Evolutionary conservation across 257 asterid genomes (phyloP).

Genomic region (Craterostigma plantagineum): DNA sequence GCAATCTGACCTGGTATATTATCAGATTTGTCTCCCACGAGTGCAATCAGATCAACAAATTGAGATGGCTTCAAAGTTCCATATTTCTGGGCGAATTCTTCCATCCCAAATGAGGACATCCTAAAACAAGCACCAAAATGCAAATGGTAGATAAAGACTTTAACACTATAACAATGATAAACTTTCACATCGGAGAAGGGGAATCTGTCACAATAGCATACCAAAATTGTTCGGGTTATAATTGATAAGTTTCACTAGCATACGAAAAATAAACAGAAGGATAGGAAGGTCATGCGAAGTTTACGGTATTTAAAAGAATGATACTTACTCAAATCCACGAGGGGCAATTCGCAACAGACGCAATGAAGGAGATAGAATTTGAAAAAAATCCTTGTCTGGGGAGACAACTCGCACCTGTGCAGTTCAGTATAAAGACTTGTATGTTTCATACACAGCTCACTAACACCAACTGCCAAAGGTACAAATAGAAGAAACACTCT

Average conservation of each 20-base stretch:
- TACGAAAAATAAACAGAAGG: too few species aligned
- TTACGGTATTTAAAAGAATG: conserved; percentile 8
- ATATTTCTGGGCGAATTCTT: conserved; percentile 71
- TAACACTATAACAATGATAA: neutral
- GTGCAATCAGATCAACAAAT: conserved; percentile 85
- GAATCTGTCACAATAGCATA: too few species aligned
- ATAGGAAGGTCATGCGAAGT: conserved; percentile 8
- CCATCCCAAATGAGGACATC: conserved; percentile 95
- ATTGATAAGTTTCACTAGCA: neutral
- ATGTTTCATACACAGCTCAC: too few species aligned
- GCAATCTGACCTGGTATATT: conserved; percentile 72
- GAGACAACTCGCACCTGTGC: conserved; percentile 93
- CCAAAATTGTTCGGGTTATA: too few species aligned
- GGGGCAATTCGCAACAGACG: conserved; percentile 96
- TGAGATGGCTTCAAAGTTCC: conserved; percentile 76
- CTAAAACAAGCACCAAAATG: conserved; percentile 17
- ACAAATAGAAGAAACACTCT: too few species aligned
- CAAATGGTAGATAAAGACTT: neutral
- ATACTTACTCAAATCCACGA: conserved; percentile 84
- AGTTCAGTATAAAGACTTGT: too few species aligned
- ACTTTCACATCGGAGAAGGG: too few species aligned
- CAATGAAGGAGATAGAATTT: conserved; percentile 85
- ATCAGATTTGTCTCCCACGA: conserved; percentile 81
- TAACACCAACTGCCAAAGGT: too few species aligned
- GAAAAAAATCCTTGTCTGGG: conserved; percentile 96